Conservation (phyloP, 208 protist species). For the Trichomonas vaginalis region DNA sequence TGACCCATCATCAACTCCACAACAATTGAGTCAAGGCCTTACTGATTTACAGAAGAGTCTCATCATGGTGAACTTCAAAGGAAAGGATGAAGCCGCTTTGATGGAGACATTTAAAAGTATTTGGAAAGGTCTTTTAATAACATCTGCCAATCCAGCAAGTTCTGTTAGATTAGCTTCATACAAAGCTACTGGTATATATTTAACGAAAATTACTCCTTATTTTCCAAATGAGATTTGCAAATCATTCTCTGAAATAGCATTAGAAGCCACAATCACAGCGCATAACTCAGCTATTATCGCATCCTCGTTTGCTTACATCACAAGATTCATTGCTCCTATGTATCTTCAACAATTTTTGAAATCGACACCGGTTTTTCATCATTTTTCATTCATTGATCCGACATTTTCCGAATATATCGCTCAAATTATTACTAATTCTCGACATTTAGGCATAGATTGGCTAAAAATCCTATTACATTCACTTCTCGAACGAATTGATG, state of each 20-base stretch:
- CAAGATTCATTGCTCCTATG: neutral
- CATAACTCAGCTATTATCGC: neutral
- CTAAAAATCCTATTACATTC: neutral
- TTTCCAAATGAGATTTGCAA: neutral
- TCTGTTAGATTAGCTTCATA: neutral
- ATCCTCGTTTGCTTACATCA: neutral
- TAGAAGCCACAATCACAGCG: neutral
- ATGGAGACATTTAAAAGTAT: neutral
- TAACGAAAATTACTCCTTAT: neutral
- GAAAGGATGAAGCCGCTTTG: neutral
- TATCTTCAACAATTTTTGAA: neutral
- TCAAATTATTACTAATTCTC: neutral
- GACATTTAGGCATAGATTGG: neutral
- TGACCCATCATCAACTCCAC: neutral
- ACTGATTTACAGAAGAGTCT: neutral
- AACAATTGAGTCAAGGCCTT: neutral
- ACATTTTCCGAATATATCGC: neutral
- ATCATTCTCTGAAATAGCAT: neutral
- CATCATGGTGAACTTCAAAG: neutral
- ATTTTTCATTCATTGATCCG: neutral
- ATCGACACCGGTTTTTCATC: neutral
- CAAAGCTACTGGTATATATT: neutral
- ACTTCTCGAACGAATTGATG: neutral
- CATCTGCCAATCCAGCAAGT: neutral
- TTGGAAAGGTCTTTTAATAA: neutral